phyloP scores from a whole-genome alignment of 306 rosid species.

The Citrullus amarus region DNA sequence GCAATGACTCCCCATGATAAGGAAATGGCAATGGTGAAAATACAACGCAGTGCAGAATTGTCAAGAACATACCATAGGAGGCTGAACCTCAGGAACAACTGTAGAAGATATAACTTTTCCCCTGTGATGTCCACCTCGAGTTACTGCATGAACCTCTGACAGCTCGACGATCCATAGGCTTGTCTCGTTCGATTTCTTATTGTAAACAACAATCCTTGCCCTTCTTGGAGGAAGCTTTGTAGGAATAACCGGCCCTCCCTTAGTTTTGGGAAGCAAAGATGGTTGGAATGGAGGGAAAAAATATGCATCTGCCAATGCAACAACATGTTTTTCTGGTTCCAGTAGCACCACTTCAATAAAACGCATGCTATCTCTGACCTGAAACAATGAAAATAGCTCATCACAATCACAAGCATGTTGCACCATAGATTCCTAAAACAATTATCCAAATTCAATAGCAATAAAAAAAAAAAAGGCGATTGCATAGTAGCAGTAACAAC shows the following conservation, averaged over 20 bases:
- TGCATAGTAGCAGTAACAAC: constrained; percentile 20
- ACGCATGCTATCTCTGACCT: constrained; percentile 92
- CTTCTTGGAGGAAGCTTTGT: constrained; percentile 79
- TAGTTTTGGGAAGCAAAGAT: constrained; percentile 68
- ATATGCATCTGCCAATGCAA: constrained; percentile 87
- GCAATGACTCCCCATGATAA: not conserved
- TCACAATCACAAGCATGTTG: not conserved
- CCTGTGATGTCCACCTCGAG: constrained; percentile 89
- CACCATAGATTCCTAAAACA: not conserved
- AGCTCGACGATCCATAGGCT: constrained; percentile 67
- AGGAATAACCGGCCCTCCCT: constrained; percentile 76
- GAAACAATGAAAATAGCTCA: constrained; percentile 14
- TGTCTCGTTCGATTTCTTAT: constrained; percentile 64
- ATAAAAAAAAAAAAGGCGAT: not conserved
- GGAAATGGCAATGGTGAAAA: not conserved
- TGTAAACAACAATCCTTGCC: constrained; percentile 77
- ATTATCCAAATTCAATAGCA: not conserved
- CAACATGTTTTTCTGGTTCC: constrained; percentile 82
- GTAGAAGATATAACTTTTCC: constrained; percentile 75
- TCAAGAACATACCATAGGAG: constrained; percentile 56
- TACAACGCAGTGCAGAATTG: not conserved
- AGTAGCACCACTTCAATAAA: constrained; percentile 66
- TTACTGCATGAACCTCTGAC: constrained; percentile 85
- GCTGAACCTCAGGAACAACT: constrained; percentile 76
- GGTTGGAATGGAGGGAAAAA: constrained; percentile 94